phyloP scores from a whole-genome alignment of 495 filamentous ascomycete species.

The Penicilliopsis zonata region DNA sequence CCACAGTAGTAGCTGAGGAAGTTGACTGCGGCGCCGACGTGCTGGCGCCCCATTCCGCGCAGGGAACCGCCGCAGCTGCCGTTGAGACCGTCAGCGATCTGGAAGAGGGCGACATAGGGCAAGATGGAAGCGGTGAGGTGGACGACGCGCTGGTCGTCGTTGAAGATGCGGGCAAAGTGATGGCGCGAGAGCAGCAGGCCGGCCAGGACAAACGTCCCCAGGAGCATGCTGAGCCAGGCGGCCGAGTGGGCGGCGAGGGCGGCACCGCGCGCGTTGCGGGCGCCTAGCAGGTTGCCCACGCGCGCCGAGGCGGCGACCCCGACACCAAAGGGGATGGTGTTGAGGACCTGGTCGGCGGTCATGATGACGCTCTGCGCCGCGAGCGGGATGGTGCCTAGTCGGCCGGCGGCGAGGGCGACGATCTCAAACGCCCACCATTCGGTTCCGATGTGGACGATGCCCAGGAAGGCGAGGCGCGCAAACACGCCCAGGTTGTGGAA shows the following conservation, averaged over 20 bases:
- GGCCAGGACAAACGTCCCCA: constrained; percentile 57
- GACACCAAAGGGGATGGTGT: constrained; percentile 85
- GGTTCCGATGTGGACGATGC: constrained; percentile 80
- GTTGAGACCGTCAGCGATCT: constrained; percentile 84
- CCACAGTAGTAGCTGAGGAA: constrained; percentile 81
- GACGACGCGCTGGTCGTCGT: constrained; percentile 66
- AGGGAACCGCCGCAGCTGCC: constrained; percentile 75
- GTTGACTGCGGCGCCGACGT: constrained; percentile 82
- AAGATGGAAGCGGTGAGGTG: constrained; percentile 68
- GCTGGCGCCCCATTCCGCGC: constrained; percentile 78
- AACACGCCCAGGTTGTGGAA: constrained; percentile 60
- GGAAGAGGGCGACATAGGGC: constrained; percentile 86
- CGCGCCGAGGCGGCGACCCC: constrained; percentile 74
- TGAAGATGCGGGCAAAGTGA: constrained; percentile 75
- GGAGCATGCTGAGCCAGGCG: constrained; percentile 58
- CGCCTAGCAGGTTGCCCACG: constrained; percentile 75
- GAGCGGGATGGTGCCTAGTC: constrained; percentile 69
- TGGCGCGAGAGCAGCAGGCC: constrained; percentile 63
- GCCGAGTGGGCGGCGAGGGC: constrained; percentile 65
- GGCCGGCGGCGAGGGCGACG: constrained; percentile 78
- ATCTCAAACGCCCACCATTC: constrained; percentile 98
- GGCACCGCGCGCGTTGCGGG: constrained; percentile 54
- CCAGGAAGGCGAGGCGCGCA: constrained; percentile 61
- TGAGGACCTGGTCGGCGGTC: constrained; percentile 88
- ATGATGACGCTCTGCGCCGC: constrained; percentile 90